These are phyloP conservation scores for Salix udensis DNA, from an alignment of 345 rosid species.

Conservation along the genomic window DNA sequence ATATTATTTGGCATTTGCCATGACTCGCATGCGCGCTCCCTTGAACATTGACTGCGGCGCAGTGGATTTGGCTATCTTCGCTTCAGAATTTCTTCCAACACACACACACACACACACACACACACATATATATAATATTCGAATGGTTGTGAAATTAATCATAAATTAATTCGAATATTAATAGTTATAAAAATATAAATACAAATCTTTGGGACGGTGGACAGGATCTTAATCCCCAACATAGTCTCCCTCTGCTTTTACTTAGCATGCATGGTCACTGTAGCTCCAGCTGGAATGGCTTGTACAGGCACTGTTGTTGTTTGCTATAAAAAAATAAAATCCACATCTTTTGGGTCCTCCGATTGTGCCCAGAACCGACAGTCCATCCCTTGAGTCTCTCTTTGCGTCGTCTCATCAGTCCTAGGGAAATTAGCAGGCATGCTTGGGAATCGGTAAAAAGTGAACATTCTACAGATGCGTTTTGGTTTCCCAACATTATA, in stretches of 20 bases:
- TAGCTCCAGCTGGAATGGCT: neutral
- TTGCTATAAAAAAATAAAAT: neutral
- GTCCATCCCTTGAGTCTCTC: neutral
- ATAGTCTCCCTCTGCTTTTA: neutral
- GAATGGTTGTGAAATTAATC: too few relatives aligned
- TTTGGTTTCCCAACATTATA: too few relatives aligned
- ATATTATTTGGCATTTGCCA: neutral
- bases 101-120: too few relatives aligned
- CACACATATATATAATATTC: too few relatives aligned
- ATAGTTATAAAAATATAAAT: too few relatives aligned
- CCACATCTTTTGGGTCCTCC: slow-evolving; percentile 15
- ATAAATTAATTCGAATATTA: too few relatives aligned
- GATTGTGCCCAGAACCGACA: neutral
- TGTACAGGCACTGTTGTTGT: neutral
- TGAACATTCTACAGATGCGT: too few relatives aligned
- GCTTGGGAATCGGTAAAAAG: too few relatives aligned
- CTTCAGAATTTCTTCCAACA: neutral
- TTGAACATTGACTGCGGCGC: slow-evolving; percentile 20
- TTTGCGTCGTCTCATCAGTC: neutral
- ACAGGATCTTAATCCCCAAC: slow-evolving; percentile 12
- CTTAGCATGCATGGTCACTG: neutral
- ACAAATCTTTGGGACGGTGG: slow-evolving; percentile 28
- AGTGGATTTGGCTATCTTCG: neutral
- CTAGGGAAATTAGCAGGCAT: too few relatives aligned
- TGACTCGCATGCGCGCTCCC: slow-evolving; percentile 25